A percentile compares a stretch with the other conserved stretches of the same genome.
Conservation (phyloP, 2,329 filamentous ascomycete genomes). For the Fusarium burgessii region DNA sequence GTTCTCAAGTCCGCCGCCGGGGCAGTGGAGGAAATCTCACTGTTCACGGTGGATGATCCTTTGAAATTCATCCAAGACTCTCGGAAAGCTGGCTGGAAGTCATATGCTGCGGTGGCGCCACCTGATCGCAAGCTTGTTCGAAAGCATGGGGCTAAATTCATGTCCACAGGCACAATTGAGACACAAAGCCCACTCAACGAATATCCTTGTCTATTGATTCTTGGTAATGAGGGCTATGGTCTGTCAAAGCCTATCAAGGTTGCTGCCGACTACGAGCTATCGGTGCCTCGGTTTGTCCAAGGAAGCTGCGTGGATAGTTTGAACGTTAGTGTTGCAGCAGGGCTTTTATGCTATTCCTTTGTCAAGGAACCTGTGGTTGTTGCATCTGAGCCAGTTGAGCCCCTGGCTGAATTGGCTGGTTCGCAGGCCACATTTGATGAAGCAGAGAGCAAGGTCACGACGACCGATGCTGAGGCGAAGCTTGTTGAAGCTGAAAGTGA, state of each 20-base stretch:
- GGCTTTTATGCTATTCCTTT: constrained; percentile 79
- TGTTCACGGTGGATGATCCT: constrained; percentile 78
- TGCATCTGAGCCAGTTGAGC: constrained; percentile 13
- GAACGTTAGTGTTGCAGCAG: constrained; percentile 92
- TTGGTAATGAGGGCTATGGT: constrained; percentile 86
- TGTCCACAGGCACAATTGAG: constrained; percentile 64
- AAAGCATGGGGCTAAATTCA: constrained; percentile 56
- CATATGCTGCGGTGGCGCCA: constrained; percentile 79
- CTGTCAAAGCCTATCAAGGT: constrained; percentile 73
- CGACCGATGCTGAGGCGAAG: neutral
- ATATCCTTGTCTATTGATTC: constrained; percentile 80
- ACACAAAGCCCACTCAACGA: constrained; percentile 64
- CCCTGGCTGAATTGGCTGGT: neutral
- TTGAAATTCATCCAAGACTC: constrained; percentile 77
- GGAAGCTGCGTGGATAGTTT: constrained; percentile 81
- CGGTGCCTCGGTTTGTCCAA: constrained; percentile 70
- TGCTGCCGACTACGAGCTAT: constrained; percentile 73
- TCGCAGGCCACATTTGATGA: neutral
- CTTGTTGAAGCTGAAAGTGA: neutral
- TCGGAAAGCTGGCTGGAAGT: constrained; percentile 79
- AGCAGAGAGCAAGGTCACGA: neutral
- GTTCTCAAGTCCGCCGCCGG: constrained; percentile 90
- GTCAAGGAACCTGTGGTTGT: constrained; percentile 55
- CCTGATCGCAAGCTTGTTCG: constrained; percentile 51
- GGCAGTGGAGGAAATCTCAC: constrained; percentile 81